phyloP scores from a whole-genome alignment of 225 moss, liverwort and hornwort species.

The Straminergon stramineum region DNA sequence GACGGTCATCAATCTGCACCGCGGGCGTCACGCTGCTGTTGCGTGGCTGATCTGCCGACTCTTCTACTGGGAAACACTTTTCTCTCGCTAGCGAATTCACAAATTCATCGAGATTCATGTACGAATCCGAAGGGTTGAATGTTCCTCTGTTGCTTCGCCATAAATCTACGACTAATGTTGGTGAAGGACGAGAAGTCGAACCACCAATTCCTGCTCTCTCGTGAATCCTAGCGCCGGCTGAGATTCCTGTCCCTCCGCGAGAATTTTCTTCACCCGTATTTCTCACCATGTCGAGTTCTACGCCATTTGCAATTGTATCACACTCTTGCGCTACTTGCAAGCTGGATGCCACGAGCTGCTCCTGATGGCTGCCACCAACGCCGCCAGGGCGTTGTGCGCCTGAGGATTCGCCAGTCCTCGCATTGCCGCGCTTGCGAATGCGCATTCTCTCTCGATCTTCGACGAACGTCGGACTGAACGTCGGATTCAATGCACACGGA shows the following conservation, averaged over 20 bases:
- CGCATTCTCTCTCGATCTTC: background rate
- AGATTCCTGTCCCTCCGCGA: background rate
- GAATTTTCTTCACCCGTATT: background rate
- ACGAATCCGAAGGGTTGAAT: background rate
- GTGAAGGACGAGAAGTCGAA: background rate
- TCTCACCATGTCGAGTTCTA: background rate
- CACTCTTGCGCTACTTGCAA: background rate
- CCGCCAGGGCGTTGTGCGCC: background rate
- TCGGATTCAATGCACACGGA: background rate
- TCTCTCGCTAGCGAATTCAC: background rate
- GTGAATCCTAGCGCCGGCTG: background rate
- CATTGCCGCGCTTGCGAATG: conserved; percentile 10
- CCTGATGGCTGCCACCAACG: background rate
- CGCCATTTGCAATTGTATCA: background rate
- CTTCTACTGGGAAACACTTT: background rate
- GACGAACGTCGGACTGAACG: background rate
- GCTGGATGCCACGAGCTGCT: background rate
- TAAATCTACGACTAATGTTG: conserved; percentile 1
- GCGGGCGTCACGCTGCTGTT: background rate
- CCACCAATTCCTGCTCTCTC: background rate
- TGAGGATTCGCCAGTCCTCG: background rate
- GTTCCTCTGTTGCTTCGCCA: background rate
- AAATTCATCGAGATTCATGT: conserved; percentile 6
- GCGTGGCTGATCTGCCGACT: background rate
- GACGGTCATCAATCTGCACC: background rate